phyloP scores from a whole-genome alignment of 2,329 filamentous ascomycete genomes.

The Colletotrichum tabaci region DNA sequence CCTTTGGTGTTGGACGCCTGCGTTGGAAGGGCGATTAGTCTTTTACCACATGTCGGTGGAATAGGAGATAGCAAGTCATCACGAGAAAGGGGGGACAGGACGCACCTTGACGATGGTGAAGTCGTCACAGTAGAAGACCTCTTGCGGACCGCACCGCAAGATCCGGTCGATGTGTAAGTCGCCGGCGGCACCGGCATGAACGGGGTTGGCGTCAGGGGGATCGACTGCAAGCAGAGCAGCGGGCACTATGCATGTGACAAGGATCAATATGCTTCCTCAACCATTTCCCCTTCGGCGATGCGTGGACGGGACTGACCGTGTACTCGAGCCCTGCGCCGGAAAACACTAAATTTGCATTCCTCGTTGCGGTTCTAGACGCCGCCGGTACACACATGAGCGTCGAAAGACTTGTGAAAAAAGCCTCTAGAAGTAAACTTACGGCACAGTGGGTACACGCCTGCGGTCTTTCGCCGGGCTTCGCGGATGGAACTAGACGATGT shows the following conservation, averaged over 20 bases:
- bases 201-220: neutral
- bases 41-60: no score
- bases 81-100: no score
- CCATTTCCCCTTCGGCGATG: neutral
- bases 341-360: neutral
- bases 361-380: slow-evolving; percentile 10
- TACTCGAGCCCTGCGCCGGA: neutral
- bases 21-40: no score
- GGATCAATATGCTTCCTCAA: no score
- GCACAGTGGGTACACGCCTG: slow-evolving; percentile 5
- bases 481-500: no score
- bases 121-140: neutral
- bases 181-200: neutral
- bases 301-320: neutral
- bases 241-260: neutral
- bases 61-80: no score
- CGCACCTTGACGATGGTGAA: slow-evolving; percentile 12
- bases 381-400: neutral
- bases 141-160: slow-evolving; percentile 3
- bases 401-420: no score
- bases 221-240: neutral
- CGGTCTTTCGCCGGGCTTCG: no score
- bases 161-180: slow-evolving; percentile 19
- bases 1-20: no score
- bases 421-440: neutral